phyloP scores from a whole-genome alignment of 179 eudicot species.

The Carnegiea gigantea region DNA sequence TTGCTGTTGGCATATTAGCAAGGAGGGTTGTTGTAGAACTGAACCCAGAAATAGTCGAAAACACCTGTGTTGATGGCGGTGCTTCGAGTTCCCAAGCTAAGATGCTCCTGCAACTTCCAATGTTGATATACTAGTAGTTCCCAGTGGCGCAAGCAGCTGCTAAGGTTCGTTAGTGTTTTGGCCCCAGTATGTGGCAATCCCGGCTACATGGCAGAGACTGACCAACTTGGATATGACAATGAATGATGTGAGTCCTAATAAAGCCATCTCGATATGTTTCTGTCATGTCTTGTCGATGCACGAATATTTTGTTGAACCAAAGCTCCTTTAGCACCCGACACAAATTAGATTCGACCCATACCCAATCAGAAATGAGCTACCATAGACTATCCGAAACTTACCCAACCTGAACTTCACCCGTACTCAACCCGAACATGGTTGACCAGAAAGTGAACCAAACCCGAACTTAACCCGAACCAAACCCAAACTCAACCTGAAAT shows the following conservation, averaged over 20 bases:
- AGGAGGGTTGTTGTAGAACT: slow-evolving; percentile 50
- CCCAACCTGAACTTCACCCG: no score
- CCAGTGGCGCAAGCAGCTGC: slow-evolving; percentile 38
- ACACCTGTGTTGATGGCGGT: slow-evolving; percentile 36
- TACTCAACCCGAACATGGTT: no score
- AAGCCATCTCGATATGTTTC: slow-evolving; percentile 15
- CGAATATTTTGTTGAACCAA: no score
- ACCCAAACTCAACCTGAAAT: no score
- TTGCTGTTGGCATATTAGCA: slow-evolving; percentile 45
- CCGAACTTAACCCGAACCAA: no score
- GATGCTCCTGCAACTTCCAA: slow-evolving; percentile 31
- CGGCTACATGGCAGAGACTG: slow-evolving; percentile 22
- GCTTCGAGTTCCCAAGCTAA: slow-evolving; percentile 24
- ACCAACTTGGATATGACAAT: slow-evolving; percentile 20
- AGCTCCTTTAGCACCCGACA: no score
- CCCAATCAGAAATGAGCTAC: no score
- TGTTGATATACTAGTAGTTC: slow-evolving; percentile 34
- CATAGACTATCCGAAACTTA: no score
- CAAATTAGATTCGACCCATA: no score
- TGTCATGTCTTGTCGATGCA: no score
- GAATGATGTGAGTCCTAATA: slow-evolving; percentile 12
- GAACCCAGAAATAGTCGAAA: slow-evolving; percentile 60
- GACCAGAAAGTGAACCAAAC: no score
- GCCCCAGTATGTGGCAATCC: slow-evolving; percentile 43
- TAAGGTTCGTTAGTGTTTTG: slow-evolving; percentile 35